phyloP scores from a whole-genome alignment of 139 green algal genomes.

The Tetraselmis chui region DNA sequence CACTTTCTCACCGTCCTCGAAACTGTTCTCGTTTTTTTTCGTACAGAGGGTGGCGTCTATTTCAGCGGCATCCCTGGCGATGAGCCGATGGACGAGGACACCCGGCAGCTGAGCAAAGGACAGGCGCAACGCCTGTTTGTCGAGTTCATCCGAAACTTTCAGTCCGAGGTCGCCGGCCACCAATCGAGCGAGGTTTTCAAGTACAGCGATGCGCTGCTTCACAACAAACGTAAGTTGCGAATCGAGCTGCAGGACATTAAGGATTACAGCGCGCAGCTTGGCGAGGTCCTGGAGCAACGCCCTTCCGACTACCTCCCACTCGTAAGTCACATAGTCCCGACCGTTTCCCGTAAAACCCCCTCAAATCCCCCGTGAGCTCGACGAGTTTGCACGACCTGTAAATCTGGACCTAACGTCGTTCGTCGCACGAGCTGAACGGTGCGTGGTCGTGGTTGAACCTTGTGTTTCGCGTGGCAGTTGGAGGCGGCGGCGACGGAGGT shows the following conservation, averaged over 20 bases:
- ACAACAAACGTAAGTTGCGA: conserved; percentile 31
- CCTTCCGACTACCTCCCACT: conserved; percentile 70
- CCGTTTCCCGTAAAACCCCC: too few relatives aligned
- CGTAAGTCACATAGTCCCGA: too few relatives aligned
- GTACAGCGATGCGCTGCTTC: conserved; percentile 18
- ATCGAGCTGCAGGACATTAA: conserved; percentile 64
- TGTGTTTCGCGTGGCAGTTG: conserved; percentile 27
- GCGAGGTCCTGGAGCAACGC: conserved; percentile 40
- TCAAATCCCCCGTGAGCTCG: neutral
- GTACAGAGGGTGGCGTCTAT: conserved; percentile 39
- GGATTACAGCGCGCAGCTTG: conserved; percentile 47
- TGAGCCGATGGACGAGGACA: conserved; percentile 12
- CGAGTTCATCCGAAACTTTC: conserved; percentile 47
- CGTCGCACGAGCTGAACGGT: neutral
- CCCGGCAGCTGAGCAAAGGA: neutral
- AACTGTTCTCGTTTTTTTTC: too few relatives aligned
- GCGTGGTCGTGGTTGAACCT: neutral
- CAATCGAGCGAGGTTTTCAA: conserved; percentile 15
- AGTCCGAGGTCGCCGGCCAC: conserved; percentile 18
- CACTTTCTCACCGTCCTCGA: too few relatives aligned
- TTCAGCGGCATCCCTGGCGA: conserved; percentile 39
- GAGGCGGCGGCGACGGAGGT: conserved; percentile 63
- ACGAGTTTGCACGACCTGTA: neutral
- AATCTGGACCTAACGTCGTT: neutral
- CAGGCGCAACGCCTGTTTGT: conserved; percentile 39